Percentiles rank a stretch among this genome's conserved stretches.
Conservation (phyloP, 116 monocot species). For the Phalaenopsis hybrid region DNA sequence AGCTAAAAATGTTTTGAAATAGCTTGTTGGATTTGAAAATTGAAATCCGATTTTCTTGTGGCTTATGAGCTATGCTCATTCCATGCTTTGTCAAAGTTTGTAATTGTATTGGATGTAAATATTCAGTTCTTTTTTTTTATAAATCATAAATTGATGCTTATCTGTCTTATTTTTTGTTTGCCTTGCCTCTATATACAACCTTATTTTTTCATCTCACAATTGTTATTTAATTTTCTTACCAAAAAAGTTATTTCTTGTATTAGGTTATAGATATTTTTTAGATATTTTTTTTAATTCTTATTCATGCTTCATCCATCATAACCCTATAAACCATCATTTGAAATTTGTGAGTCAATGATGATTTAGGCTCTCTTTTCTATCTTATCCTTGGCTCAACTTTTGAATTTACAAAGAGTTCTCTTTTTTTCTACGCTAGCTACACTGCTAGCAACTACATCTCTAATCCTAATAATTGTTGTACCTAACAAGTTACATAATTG, state of each 20-base stretch:
- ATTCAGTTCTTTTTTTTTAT: no score
- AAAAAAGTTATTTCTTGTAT: no score
- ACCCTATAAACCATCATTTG: not conserved
- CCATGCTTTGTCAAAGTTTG: no score
- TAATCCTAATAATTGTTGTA: not conserved
- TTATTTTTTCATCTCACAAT: no score
- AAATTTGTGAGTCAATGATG: not conserved
- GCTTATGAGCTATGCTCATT: not conserved
- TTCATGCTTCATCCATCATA: not conserved
- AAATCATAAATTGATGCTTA: no score
- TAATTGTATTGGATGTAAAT: no score
- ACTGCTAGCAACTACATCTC: not conserved
- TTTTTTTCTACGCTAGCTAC: not conserved
- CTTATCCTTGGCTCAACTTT: not conserved
- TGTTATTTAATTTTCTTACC: no score
- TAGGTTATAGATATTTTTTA: no score
- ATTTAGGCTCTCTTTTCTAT: not conserved
- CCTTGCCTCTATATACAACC: no score
- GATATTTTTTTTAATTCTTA: no score
- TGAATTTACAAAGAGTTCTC: not conserved
- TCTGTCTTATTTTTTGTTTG: no score
- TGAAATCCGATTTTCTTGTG: not conserved
- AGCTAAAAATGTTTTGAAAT: not conserved
- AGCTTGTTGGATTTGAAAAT: not conserved
- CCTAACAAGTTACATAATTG: not conserved